Base-by-base conservation (phyloP, 768 basidiomycete genomes). In the Tulasnella sp. region DNA sequence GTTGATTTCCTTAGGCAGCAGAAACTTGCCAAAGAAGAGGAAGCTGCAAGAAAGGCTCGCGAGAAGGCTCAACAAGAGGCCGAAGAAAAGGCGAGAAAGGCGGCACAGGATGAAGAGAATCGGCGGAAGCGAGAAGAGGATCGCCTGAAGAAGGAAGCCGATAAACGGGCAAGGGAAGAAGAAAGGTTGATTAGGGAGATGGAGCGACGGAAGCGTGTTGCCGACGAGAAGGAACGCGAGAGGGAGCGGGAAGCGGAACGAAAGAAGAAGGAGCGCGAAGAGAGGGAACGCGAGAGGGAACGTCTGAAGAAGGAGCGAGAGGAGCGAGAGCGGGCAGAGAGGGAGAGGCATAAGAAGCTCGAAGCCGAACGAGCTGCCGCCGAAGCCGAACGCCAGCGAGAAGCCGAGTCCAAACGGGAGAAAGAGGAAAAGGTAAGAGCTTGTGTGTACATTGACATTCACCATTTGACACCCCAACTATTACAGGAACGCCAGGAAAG, bases 11-110 rank as follows among this genome's bases (percentile, higher is more conserved):
- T n/a, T n/a, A 97, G 93, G 72, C 81, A 79, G 68, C 92, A 96
- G 73, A 96, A 94, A 70, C 74, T 79, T 62, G 86, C 84, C 40
- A 94, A 94, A 67, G 96, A 98, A 61, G 88, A 90, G 67, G 92
- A 93, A 69, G 80, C 81, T 59, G 87, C 88, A 6, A 78, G 76
- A 19, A 80, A 80, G 62, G 86, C 88, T 19, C 88, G 87, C 4
- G 89, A 88, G 69, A 82, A 82, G 66, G 86, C 86, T 8, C 89
- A 84, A 3, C 89, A 90, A 66, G 89, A 92, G 60, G 85, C 83
- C 8, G 83, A 84, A 2, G 54, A 72, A 49, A 85, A 84, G 67
- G 84, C 83, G 6, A 84, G 82, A 65, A 87, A 84, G 58, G 77
- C 74, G 21, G 84, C 82, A 3, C 73, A 78, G 31, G 91, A 94